A percentile compares a stretch with the other conserved stretches of the same genome.
phyloP scores from a whole-genome alignment of 495 filamentous ascomycete genomes.

The Podospora fimiseda region DNA sequence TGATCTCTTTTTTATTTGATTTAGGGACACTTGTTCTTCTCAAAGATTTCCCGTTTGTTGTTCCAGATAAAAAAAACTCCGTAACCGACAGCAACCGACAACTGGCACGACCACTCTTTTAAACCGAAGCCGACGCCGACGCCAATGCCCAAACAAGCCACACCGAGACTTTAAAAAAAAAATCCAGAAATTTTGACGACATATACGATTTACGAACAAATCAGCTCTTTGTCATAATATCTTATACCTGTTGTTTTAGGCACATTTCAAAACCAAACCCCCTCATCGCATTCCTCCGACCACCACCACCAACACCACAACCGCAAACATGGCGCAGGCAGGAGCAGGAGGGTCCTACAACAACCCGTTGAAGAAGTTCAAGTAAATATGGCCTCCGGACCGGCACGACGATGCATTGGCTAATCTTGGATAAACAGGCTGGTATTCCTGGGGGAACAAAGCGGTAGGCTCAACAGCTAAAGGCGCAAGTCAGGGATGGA shows the following conservation, averaged over 20 bases:
- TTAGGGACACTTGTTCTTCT: background rate
- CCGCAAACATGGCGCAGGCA: constrained; percentile 41
- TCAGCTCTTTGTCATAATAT: background rate
- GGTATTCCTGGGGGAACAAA: constrained; percentile 96
- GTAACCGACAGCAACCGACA: background rate
- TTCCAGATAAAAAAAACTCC: background rate
- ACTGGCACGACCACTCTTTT: background rate
- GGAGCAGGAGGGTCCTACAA: constrained; percentile 79
- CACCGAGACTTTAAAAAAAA: background rate
- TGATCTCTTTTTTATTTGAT: no score
- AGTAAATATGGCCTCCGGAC: constrained; percentile 47
- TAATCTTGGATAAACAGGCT: constrained; percentile 50
- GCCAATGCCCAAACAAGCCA: background rate
- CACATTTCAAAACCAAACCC: background rate
- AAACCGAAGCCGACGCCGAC: background rate
- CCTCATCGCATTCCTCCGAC: background rate
- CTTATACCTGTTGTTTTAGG: background rate
- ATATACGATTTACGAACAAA: background rate
- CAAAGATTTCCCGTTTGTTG: background rate
- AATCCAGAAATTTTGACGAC: background rate
- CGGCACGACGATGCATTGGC: background rate
- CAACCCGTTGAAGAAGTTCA: constrained; percentile 99
- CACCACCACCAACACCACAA: constrained; percentile 6
- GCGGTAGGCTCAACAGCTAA: constrained; percentile 56
- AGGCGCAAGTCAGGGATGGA: background rate